Evolutionary conservation across 768 basidiomycete species (phyloP), one percentile per base, ranked within the genome.

Genomic region (Cystobasidium onofrii): DNA sequence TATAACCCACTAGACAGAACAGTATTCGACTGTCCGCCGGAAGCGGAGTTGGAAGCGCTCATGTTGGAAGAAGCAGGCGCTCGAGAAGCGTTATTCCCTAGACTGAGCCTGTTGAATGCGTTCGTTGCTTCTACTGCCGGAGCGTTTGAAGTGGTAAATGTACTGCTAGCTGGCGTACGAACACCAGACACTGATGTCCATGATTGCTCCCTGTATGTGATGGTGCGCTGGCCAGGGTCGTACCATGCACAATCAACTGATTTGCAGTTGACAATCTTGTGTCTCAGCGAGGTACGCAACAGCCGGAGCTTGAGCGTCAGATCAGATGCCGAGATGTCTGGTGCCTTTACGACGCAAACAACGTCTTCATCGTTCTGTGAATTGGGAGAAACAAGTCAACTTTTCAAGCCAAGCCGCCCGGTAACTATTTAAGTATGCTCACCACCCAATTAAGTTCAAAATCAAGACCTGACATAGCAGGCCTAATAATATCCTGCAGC

Each of bases 281-380:
- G 7, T 36, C 69, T 23, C 2, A 71, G n/a, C 31, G 69, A 23
- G 20, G 4, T 71, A 10, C 69, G 52, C n/a, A 60, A 27, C 17
- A 71, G 55, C 15, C 69, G 69, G 12, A 71, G 50, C 55, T 71
- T 71, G 18, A 71, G 54, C 9, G 69, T 71, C 54, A 71, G 34
- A 20, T 71, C 69, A 12, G 29, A 1, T 10, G 69, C 15, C 9
- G 20, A 23, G 27, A 71, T 25, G 13, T 31, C 13, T 13, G 46
- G 6, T 12, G 54, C 34, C 36, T 46, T 36, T 4, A 55, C 46
- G 9, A 71, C 9, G 27, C 69, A 71, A 34, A 78, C 65, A 13
- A 78, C 78, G 69, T 78, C 78, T 29, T 78, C 78, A 33, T 78
- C 78, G 39, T 74, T 76, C 75, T 78, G 64, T 1, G 10, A 20